Evolutionary conservation across 192 early-diverging fungal genomes (phyloP), one percentile per base, ranked within the genome.

Genomic region (Linnemannia zychae): DNA sequence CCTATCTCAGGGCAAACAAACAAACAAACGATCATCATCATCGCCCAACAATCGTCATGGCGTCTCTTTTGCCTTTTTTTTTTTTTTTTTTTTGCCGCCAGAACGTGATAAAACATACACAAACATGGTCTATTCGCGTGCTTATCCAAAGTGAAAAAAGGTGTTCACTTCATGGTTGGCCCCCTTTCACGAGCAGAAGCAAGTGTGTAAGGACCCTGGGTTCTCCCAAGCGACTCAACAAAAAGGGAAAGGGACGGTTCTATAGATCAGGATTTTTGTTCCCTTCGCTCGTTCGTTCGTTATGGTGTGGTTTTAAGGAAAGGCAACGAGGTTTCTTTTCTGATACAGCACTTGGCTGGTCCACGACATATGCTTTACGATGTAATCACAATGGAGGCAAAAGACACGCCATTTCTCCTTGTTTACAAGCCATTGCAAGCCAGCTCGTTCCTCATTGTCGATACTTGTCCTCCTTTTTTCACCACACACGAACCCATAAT

Each of bases 71-170:
- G 3, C 52, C 52, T 24, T 24, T 57, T 24, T 24, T 53, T 53
- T 49, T 49, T 49, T 15, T 11, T 49, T 63, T 63, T 60, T 63
- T 33, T 31, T 31, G 57, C 57, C 57, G 57, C 57, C 28, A 63
- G 28, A 63, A 63, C 57, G 57, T 63, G 57, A 63, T 31, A 63
- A 63, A 63, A 63, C 9, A 16, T 63, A 63, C 57, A 63, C 28
- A 63, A 63, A n/a, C 52, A n/a, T 63, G 28, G 57, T 63, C 57
- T 31, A 63, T 63, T 63, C 57, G 57, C 57, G 57, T 63, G 57
- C 57, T 63, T 63, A 63, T 63, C 28, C 57, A 63, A 63, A 63
- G 31, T 33, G 40, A 63, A 3, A 50, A 53, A 53, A 53, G 20
- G 15, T 63, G 24, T 63, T 63, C 57, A 63, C 57, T 63, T 63